Conservation (phyloP, 148 eudicot genomes). For the Rhododendron ferrugineum region DNA sequence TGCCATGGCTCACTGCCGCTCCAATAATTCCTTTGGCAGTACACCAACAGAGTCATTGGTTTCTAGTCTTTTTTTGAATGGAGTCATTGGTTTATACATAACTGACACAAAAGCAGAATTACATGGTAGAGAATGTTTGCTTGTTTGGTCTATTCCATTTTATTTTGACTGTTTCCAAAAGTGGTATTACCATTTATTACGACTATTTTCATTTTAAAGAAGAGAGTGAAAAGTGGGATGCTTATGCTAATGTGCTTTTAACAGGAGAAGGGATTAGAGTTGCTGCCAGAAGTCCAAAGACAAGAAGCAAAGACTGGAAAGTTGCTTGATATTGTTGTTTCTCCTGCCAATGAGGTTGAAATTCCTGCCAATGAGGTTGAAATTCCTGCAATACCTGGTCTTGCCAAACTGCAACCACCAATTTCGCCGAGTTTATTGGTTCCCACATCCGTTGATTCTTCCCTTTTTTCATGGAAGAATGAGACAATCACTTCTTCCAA, state of each 20-base stretch:
- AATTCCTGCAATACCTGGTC: constrained; percentile 28
- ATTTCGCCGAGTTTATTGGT: constrained; percentile 30
- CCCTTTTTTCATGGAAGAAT: constrained; percentile 28
- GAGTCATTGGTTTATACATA: no score
- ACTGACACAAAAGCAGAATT: not conserved
- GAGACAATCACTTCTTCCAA: constrained; percentile 23
- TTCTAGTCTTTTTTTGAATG: no score
- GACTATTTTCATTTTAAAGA: not conserved
- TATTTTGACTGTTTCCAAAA: no score
- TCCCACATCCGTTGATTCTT: constrained; percentile 34
- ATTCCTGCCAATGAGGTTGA: constrained; percentile 23
- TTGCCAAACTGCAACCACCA: constrained; percentile 28
- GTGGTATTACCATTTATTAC: not conserved
- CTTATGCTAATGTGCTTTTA: not conserved
- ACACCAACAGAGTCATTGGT: not conserved
- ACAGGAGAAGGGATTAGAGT: constrained; percentile 66
- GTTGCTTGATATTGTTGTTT: constrained; percentile 18
- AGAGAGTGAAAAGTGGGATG: not conserved
- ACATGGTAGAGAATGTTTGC: not conserved
- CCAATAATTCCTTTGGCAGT: no score
- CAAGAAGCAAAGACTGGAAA: constrained; percentile 58
- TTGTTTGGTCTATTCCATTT: not conserved
- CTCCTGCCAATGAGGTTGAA: constrained; percentile 11
- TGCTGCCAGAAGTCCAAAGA: constrained; percentile 79
- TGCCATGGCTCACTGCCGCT: not conserved